Evolutionary conservation across 1,284 basidiomycete genomes (phyloP), one percentile per base, ranked within the genome.

Genomic region (Cutaneotrichosporon cutaneum): DNA sequence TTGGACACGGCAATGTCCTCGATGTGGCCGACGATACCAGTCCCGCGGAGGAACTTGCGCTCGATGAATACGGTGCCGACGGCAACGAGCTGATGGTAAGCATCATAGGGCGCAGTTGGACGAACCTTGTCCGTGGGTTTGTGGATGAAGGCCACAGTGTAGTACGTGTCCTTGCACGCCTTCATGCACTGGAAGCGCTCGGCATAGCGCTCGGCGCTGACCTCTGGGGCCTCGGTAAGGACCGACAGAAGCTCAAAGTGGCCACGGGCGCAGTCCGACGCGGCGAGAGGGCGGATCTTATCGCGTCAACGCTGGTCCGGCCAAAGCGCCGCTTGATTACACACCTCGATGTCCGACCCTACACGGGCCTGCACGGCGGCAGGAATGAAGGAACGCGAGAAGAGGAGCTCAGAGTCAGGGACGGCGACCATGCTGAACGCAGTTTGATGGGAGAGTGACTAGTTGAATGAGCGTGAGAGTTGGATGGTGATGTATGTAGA

Each of bases 1-100:
- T 88, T 87, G 79, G 91, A 88, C 4, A 98, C 94, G 1, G 92
- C 93, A 67, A 99, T 97, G 76, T 99, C 95, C 80, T 99, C 95
- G 65, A 99, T 95, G 76, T 99, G 95, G 0, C 93, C 95, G 10
- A 92, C 90, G 60, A 84, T 82, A 22, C 91, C 91, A 18, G 89
- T 82, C 9, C 85, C 86, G 26, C 93, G 85, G 24, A 94, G 81
- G 83, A 98, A 97, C 82, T 99, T 98, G 82, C 88, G 88, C 80
- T 98, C 95, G 64, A 98, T 77, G 73, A 98, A 87, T 57, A 96
- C 82, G 4, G 87, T 86, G 16, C 94, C 95, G 42, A 88, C 87
- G 22, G 85, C 94, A 30, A 96, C 90, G 74, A 99, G 87, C 70
- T 77, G 32, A 3, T 35, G 30, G 14, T 30, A n/a, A 22, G 14